A percentile compares a stretch with the other conserved stretches of the same genome.
Conservation (phyloP, 345 rosid genomes). For the Lepidium didymum region DNA sequence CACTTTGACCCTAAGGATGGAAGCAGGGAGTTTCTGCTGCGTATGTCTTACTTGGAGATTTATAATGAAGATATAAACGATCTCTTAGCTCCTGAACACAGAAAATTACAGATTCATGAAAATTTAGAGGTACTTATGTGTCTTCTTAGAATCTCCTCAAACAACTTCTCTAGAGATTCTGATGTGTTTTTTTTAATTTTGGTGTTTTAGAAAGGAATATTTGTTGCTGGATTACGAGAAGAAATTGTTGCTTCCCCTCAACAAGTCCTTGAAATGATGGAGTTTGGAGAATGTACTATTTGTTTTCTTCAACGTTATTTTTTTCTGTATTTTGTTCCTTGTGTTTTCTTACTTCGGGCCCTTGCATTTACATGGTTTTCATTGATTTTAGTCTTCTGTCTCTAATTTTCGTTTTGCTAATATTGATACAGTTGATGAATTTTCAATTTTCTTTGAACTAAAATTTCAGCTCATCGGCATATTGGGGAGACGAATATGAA, state of each 20-base stretch:
- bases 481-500: constrained; percentile 98
- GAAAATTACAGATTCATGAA: constrained; percentile 91
- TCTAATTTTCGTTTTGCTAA: background rate
- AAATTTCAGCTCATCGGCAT: constrained; percentile 84
- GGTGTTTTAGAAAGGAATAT: constrained; percentile 65
- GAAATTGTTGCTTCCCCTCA: constrained; percentile 89
- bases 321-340: background rate
- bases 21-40: constrained; percentile 79
- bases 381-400: background rate
- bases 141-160: background rate
- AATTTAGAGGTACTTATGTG: constrained; percentile 53
- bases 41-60: constrained; percentile 95
- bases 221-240: constrained; percentile 93
- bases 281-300: constrained; percentile 73
- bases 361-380: background rate
- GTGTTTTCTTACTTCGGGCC: background rate
- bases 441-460: background rate
- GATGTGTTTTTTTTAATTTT: constrained; percentile 13
- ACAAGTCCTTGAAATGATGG: constrained; percentile 89
- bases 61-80: constrained; percentile 95
- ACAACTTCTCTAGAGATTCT: background rate
- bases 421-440: background rate
- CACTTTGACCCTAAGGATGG: constrained; percentile 36
- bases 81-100: constrained; percentile 82
- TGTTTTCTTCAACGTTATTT: background rate